Conservation (phyloP, 805 yeast species). For the Phaffomyces antillensis region DNA sequence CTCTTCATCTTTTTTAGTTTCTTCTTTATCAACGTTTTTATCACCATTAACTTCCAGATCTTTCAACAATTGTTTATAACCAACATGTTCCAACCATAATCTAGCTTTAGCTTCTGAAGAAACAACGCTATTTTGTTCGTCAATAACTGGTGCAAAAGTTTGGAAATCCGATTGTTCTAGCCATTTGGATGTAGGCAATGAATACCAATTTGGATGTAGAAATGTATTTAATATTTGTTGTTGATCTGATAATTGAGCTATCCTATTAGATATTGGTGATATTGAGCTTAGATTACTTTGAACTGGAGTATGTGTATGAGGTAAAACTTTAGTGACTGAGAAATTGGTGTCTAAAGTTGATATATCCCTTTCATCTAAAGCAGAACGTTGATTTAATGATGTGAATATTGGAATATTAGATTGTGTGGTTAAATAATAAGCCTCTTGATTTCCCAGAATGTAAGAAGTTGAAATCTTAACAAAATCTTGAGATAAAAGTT, state of each 20-base stretch:
- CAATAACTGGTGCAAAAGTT: slow-evolving; percentile 61
- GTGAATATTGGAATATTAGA: slow-evolving; percentile 75
- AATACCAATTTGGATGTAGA: slow-evolving; percentile 57
- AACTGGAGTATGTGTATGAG: slow-evolving; percentile 31
- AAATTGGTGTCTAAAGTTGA: slow-evolving; percentile 56
- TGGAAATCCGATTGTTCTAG: slow-evolving; percentile 40
- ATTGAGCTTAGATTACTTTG: slow-evolving; percentile 24
- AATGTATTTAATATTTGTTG: slow-evolving; percentile 43
- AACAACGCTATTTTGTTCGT: slow-evolving; percentile 50
- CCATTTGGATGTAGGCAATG: slow-evolving; percentile 63
- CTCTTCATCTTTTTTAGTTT: slow-evolving; percentile 2
- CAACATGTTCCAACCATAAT: slow-evolving; percentile 48
- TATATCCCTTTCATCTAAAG: slow-evolving; percentile 67
- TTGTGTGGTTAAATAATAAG: slow-evolving; percentile 50
- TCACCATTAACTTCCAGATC: slow-evolving; percentile 3
- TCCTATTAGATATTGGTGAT: slow-evolving; percentile 16
- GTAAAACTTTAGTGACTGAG: slow-evolving; percentile 59
- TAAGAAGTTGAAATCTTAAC: slow-evolving; percentile 49
- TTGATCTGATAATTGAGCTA: slow-evolving; percentile 12
- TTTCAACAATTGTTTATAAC: slow-evolving; percentile 32
- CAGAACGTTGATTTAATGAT: slow-evolving; percentile 60
- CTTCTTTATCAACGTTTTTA: slow-evolving; percentile 6
- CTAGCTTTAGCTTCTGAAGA: slow-evolving; percentile 43
- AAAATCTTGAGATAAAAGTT: slow-evolving; percentile 49
- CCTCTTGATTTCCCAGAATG: slow-evolving; percentile 52